Percentiles rank a stretch among this genome's conserved stretches.
phyloP scores from a whole-genome alignment of 805 yeast genomes.

The Hanseniaspora thailandica region DNA sequence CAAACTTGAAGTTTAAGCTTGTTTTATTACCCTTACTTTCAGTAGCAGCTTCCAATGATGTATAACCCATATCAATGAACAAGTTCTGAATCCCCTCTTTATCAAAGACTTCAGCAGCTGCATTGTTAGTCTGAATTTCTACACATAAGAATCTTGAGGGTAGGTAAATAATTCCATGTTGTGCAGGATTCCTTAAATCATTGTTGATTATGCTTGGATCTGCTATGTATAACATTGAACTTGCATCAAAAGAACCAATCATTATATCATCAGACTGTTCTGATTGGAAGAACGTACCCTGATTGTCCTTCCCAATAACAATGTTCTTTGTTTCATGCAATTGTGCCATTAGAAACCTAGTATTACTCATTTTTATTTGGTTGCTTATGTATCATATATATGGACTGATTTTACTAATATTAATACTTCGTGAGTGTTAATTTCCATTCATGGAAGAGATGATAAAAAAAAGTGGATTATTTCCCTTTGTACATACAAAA shows the following conservation, averaged over 20 bases:
- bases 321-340: neutral
- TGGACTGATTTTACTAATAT: too few species aligned
- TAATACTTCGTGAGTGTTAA: neutral
- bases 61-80: conserved; percentile 1
- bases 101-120: neutral
- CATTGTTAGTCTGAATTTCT: neutral
- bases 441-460: neutral
- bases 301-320: neutral
- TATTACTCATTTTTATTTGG: neutral
- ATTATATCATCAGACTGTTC: neutral
- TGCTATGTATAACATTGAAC: neutral
- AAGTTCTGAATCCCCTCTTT: neutral
- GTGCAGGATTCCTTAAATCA: neutral
- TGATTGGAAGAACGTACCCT: neutral
- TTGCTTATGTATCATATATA: neutral
- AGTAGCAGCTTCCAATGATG: neutral
- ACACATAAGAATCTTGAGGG: neutral
- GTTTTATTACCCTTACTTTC: neutral
- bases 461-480: neutral
- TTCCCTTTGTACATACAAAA: too few species aligned
- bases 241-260: neutral
- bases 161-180: neutral
- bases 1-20: neutral
- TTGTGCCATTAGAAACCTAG: neutral
- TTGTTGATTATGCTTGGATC: neutral